Percentiles rank a stretch among this genome's conserved stretches.
phyloP scores from a whole-genome alignment of 805 yeast species.

The Kazachstania taianensis region DNA sequence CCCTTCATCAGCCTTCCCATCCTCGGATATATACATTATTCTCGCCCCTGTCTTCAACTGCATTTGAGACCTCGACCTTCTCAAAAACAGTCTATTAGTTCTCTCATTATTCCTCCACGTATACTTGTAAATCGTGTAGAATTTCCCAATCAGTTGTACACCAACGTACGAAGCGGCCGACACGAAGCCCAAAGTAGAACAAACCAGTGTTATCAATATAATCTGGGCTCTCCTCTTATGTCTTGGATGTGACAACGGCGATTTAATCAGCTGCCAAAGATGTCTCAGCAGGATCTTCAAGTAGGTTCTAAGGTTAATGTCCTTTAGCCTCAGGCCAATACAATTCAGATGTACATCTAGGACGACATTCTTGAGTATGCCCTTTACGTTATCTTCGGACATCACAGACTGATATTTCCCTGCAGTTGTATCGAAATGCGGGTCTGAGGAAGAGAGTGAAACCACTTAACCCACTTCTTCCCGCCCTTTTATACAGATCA shows the following conservation, averaged over 20 bases:
- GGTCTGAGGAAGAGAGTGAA: not conserved
- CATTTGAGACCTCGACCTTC: slow-evolving; percentile 24
- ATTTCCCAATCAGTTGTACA: slow-evolving; percentile 8
- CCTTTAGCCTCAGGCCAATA: slow-evolving; percentile 17
- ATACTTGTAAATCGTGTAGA: slow-evolving; percentile 8
- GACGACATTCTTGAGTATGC: slow-evolving; percentile 6
- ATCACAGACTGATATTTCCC: no score
- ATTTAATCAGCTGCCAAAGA: slow-evolving; percentile 14
- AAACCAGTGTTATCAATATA: slow-evolving; percentile 14
- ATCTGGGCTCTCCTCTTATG: slow-evolving; percentile 20
- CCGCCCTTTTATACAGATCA: no score
- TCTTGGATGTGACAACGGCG: slow-evolving; percentile 14
- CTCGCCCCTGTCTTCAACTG: slow-evolving; percentile 25
- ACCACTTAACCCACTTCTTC: no score
- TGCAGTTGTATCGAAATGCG: no score
- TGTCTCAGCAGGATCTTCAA: slow-evolving; percentile 13
- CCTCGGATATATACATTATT: slow-evolving; percentile 25
- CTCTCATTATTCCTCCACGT: slow-evolving; percentile 4
- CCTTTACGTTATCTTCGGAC: slow-evolving; percentile 5
- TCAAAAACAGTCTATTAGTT: slow-evolving; percentile 7
- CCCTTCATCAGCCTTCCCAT: slow-evolving; percentile 3
- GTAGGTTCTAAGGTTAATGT: slow-evolving; percentile 12
- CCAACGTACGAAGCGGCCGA: slow-evolving; percentile 15
- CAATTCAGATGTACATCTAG: slow-evolving; percentile 12
- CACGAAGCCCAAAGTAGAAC: slow-evolving; percentile 12